Percentiles rank a stretch among this genome's conserved stretches.
These are phyloP conservation scores for Isabelozyma pseudorhagii DNA, from an alignment of 805 yeast genomes.

Conservation along the genomic window DNA sequence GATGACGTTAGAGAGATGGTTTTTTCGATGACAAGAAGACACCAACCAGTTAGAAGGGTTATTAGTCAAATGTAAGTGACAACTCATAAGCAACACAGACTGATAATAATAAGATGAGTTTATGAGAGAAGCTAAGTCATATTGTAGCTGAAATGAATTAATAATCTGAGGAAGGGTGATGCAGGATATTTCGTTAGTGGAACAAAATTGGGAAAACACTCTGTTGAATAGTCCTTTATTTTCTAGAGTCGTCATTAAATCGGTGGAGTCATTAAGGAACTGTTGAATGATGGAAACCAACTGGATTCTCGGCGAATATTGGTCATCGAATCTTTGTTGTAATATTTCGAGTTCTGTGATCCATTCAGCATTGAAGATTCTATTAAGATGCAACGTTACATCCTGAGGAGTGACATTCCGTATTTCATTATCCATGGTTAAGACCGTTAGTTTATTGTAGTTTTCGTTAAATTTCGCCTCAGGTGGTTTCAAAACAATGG, in stretches of 20 bases:
- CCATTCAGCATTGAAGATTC: slow-evolving; percentile 20
- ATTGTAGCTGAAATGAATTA: slow-evolving; percentile 4
- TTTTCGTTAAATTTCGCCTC: slow-evolving; percentile 29
- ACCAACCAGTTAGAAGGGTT: slow-evolving; percentile 26
- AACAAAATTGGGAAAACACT: slow-evolving; percentile 15
- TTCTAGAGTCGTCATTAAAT: slow-evolving; percentile 1
- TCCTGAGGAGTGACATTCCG: slow-evolving; percentile 21
- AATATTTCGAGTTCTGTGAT: slow-evolving; percentile 11
- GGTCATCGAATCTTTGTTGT: slow-evolving; percentile 19
- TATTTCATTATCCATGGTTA: slow-evolving; percentile 30
- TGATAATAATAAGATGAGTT: slow-evolving; percentile 22
- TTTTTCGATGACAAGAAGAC: slow-evolving; percentile 8
- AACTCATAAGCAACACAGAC: slow-evolving; percentile 23
- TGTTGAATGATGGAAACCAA: slow-evolving; percentile 19
- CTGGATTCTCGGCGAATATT: slow-evolving; percentile 11
- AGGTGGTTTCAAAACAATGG: slow-evolving; percentile 33
- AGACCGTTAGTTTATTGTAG: slow-evolving; percentile 28
- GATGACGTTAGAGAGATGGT: slow-evolving; percentile 17
- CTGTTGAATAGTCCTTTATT: slow-evolving; percentile 9
- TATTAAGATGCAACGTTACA: slow-evolving; percentile 27
- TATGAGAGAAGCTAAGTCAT: not conserved
- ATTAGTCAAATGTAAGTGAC: slow-evolving; percentile 20
- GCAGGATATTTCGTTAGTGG: not conserved
- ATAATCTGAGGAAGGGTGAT: slow-evolving; percentile 9
- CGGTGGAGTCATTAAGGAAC: slow-evolving; percentile 16